Base-by-base conservation (phyloP, 441 rosid genomes). In the Raphanus hybrid region DNA sequence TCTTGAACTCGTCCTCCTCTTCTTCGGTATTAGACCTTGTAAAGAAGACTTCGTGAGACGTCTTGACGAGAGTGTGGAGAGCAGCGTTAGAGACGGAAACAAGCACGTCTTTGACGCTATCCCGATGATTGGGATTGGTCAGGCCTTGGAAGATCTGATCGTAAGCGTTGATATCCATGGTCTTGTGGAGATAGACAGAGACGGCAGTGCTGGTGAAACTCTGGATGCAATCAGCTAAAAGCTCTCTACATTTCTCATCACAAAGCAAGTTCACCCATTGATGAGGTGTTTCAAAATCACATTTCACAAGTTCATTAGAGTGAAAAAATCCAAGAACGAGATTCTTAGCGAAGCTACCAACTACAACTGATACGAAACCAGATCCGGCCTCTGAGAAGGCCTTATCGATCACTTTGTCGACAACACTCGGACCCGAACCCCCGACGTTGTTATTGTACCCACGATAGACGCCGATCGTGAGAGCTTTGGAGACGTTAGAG, bases 321-420 rank as follows among this genome's bases (percentile, higher is more conserved):
- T 87, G 83, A 81, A 87, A 84, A 81, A 87, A 87, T 0, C 98
- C 99, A 84, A 88, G 71, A 50, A 91, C 94, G 78, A 95, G 82
- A 86, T 92, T 95, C 87, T 85, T 86, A 1, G 99, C 97, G 75
- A 95, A 91, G 81, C 98, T 95, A 81, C 97, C 97, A 16, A 87
- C 87, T 29, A 95, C 83, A 27, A 85, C 90, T 0, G 99, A 95
- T 34, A 87, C 85, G 79, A 95, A 93, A 0, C 97, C 99, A 35
- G 94, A 76, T 20, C 95, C 99, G 5, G 89, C 73, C 3, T 80
- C 60, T 0, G 99, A 89, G 67, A 93, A 85, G 71, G 93, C 58
- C 83, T 80, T 87, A 60, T 92, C 98, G 84, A 87, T 84, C 10
- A 92, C 84, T 85, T 73, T 87, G 80, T 90, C 88, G 39, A 87